These are phyloP conservation scores for Globisporangium perplexum DNA, from an alignment of 352 stramenopile species.

Conservation along the genomic window DNA sequence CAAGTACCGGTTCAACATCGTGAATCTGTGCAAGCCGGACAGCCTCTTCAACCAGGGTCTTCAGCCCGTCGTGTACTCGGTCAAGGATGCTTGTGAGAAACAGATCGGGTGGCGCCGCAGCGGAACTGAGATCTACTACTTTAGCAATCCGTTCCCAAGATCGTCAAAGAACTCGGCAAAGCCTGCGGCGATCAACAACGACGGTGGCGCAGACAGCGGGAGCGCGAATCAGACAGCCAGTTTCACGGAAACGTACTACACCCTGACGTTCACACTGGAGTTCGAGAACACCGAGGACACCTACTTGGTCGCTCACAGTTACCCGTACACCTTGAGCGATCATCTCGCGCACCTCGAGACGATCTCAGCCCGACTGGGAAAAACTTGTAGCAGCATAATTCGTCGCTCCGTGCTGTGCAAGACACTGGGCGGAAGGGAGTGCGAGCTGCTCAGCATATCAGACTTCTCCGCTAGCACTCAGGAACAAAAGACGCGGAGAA, in stretches of 20 bases:
- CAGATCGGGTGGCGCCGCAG: slow-evolving; percentile 66
- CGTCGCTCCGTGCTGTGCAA: slow-evolving; percentile 45
- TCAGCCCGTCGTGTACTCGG: slow-evolving; percentile 86
- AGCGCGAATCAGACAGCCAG: background rate
- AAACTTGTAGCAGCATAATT: slow-evolving; percentile 21
- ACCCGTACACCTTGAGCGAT: slow-evolving; percentile 89
- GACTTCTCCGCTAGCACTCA: slow-evolving; percentile 30
- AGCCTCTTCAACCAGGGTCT: slow-evolving; percentile 91
- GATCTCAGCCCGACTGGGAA: slow-evolving; percentile 16
- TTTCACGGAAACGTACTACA: slow-evolving; percentile 58
- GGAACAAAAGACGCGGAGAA: slow-evolving; percentile 29
- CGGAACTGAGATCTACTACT: slow-evolving; percentile 87
- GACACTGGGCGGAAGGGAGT: slow-evolving; percentile 49
- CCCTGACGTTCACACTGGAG: slow-evolving; percentile 84
- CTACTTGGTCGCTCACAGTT: slow-evolving; percentile 88
- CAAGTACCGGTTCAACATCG: slow-evolving; percentile 88
- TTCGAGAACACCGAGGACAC: slow-evolving; percentile 80
- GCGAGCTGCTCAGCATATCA: slow-evolving; percentile 74
- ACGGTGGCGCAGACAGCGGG: background rate
- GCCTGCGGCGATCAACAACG: background rate
- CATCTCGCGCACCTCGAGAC: slow-evolving; percentile 55
- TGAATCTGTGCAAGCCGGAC: slow-evolving; percentile 92
- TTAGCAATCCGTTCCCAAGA: slow-evolving; percentile 53
- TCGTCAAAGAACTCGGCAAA: slow-evolving; percentile 3
- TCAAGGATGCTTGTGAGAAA: slow-evolving; percentile 44